phyloP scores from a whole-genome alignment of 2,329 filamentous ascomycete species.

The Elsinoe fawcettii region DNA sequence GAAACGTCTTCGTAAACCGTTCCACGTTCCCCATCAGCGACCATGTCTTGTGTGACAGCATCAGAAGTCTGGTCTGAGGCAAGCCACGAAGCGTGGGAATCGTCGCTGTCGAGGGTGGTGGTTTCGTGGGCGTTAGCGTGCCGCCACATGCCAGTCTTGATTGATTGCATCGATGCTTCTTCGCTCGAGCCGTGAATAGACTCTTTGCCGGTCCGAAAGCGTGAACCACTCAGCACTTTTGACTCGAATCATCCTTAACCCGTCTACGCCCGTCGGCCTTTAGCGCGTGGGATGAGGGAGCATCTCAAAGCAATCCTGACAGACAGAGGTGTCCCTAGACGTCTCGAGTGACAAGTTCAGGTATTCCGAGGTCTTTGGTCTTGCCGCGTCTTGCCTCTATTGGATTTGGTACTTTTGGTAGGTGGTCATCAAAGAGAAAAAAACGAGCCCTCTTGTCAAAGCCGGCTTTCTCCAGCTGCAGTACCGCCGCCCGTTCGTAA shows the following conservation, averaged over 20 bases:
- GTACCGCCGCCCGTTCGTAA: conserved; percentile 1
- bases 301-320: neutral
- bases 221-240: conserved; percentile 1
- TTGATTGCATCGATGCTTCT: conserved; percentile 7
- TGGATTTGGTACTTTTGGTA: neutral
- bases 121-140: conserved; percentile 11
- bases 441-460: conserved; percentile 4
- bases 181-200: conserved; percentile 10
- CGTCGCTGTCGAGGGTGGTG: neutral
- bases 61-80: neutral
- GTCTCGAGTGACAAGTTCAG: neutral
- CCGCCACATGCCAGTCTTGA: conserved; percentile 12
- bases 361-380: neutral
- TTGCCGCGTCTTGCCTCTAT: neutral
- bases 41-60: neutral
- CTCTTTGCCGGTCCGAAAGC: conserved; percentile 8
- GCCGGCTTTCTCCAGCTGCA: conserved; percentile 7
- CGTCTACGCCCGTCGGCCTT: neutral
- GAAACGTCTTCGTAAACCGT: neutral
- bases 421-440: neutral
- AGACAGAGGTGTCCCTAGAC: neutral
- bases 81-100: conserved; percentile 6
- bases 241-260: neutral
- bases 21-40: neutral
- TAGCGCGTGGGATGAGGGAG: conserved; percentile 12